Base-by-base conservation (phyloP, 2,329 filamentous ascomycete species). In the Fusarium verticillioides region DNA sequence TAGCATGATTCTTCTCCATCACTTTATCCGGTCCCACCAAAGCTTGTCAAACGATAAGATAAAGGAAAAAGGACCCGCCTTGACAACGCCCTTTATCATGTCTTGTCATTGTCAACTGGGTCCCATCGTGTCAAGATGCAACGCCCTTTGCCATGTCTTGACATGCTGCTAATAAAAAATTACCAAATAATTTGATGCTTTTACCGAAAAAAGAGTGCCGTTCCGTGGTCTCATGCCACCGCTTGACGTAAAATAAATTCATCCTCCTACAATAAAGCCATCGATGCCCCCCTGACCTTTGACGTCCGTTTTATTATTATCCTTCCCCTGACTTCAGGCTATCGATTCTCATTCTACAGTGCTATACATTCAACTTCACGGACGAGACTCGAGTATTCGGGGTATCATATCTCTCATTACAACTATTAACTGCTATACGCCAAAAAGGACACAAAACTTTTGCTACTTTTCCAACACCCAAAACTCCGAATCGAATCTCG, bases 381-480 rank as follows among this genome's bases (percentile, higher is more conserved):
- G n/a, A 37, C 4, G 44, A 40, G 15, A 49, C 43, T 50, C 16
- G 12, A 26, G 44, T 43, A 47, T 65, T 66, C 62, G 66, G 74
- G 76, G 72, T 78, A 77, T 78, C 76, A 78, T 77, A 69, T 60
- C 47, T 75, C 67, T 69, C 56, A 74, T 73, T 75, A 67, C 52
- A 59, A 57, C 70, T 72, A 78, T 65, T 73, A 39, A 73, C 61
- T 63, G 42, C 62, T 66, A 60, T 75, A 71, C 58, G 63, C 56
- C 50, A 64, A 67, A 66, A 40, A 15, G 56, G 34, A 59, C 59
- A 59, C 43, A 44, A 52, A 68, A 64, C 40, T 61, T 73, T 73
- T 56, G 37, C 40, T 63, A 56, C 40, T 60, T 63, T 73, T 73
- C 23, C 18, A 54, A 59, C 36, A 63, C 50, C 63, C 23, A 40